phyloP scores from a whole-genome alignment of 495 filamentous ascomycete genomes.

The Podospora pseudocomata region DNA sequence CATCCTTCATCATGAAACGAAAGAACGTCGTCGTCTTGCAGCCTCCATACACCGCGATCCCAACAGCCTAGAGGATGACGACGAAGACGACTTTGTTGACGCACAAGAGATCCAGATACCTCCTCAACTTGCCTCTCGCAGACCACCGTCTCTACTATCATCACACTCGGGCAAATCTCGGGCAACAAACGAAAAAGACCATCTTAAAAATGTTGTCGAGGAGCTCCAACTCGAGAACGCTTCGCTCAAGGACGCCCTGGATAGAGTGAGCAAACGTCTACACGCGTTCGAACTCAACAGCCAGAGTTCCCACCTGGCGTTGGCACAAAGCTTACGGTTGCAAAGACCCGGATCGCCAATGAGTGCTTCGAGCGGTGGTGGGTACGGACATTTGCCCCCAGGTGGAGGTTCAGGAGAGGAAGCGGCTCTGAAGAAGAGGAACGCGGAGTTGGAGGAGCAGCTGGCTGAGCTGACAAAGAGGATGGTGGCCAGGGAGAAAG shows the following conservation, averaged over 20 bases:
- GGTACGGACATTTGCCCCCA: neutral
- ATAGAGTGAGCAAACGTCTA: constrained; percentile 72
- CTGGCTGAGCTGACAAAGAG: constrained; percentile 48
- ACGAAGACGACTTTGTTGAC: constrained; percentile 79
- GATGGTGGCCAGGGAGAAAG: constrained; percentile 54
- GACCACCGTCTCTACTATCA: constrained; percentile 11
- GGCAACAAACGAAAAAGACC: constrained; percentile 24
- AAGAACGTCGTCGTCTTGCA: constrained; percentile 54
- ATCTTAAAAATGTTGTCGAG: constrained; percentile 54
- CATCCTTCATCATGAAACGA: constrained; percentile 71
- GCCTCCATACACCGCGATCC: constrained; percentile 34
- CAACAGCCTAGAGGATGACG: constrained; percentile 40
- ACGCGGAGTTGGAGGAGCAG: constrained; percentile 59
- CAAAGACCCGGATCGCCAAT: constrained; percentile 49
- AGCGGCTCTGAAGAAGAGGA: constrained; percentile 37
- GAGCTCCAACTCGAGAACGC: constrained; percentile 81
- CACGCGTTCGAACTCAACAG: constrained; percentile 82
- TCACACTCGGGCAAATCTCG: constrained; percentile 28
- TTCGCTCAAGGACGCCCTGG: constrained; percentile 66
- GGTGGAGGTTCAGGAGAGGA: constrained; percentile 21
- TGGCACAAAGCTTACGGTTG: constrained; percentile 74
- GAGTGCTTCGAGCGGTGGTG: constrained; percentile 33
- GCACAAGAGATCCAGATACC: constrained; percentile 61
- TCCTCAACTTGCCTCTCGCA: constrained; percentile 25
- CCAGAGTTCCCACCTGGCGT: constrained; percentile 72